These are phyloP conservation scores for Zizania palustris DNA, from an alignment of 202 grass and related monocot species.

Conservation along the genomic window DNA sequence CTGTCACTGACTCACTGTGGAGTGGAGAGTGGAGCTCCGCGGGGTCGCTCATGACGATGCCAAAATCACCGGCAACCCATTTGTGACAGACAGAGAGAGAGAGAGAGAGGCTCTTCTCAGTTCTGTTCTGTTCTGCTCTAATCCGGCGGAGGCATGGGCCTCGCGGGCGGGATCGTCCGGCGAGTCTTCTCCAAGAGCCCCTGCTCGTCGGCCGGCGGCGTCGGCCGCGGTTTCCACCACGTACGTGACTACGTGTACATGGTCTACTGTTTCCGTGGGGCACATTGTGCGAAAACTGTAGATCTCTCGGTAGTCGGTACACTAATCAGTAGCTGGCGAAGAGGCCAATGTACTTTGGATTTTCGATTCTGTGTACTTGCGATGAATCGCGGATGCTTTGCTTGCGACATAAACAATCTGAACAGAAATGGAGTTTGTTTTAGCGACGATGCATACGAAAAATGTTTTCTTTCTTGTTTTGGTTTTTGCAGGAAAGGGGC, in stretches of 20 bases:
- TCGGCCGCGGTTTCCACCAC: constrained; percentile 28
- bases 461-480: not conserved
- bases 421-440: not conserved
- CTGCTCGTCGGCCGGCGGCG: constrained; percentile 28
- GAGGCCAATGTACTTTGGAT: constrained; percentile 8
- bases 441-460: not conserved
- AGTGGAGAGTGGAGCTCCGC: constrained; percentile 8
- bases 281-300: not conserved
- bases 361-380: not conserved
- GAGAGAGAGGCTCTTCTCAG: not conserved
- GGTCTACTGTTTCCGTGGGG: not conserved
- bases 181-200: constrained; percentile 72
- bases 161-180: constrained; percentile 68
- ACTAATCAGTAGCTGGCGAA: not conserved
- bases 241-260: constrained; percentile 43
- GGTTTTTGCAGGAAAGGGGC: constrained; percentile 48
- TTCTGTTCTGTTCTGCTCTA: not conserved
- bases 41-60: not conserved
- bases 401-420: not conserved
- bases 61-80: not conserved
- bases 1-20: not conserved
- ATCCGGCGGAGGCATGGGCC: constrained; percentile 53
- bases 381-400: not conserved
- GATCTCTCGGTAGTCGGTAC: constrained; percentile 1
- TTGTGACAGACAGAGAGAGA: not conserved